phyloP scores from a whole-genome alignment of 345 rosid genomes.

The Isatis tinctoria region DNA sequence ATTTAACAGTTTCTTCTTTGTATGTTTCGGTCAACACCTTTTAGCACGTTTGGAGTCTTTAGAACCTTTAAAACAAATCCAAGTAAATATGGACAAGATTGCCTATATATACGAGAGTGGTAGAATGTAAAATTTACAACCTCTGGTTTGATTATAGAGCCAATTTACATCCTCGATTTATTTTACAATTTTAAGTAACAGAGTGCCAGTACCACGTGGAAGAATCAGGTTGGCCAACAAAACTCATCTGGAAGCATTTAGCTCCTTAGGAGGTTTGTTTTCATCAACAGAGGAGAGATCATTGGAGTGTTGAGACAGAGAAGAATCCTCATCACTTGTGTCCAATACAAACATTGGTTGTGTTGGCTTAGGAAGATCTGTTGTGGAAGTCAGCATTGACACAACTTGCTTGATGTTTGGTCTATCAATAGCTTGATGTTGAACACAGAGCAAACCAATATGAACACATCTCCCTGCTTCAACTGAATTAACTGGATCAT shows the following conservation, averaged over 20 bases:
- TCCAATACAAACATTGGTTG: slow-evolving; percentile 25
- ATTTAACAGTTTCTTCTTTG: not conserved
- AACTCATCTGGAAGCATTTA: slow-evolving; percentile 7
- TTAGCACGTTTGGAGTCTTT: not conserved
- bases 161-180: not conserved
- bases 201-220: not conserved
- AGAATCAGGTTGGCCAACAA: not conserved
- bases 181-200: not conserved
- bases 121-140: not conserved
- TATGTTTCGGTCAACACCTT: not conserved
- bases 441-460: slow-evolving; percentile 29
- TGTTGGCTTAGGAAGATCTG: slow-evolving; percentile 26
- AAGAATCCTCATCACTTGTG: slow-evolving; percentile 32
- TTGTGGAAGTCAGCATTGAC: slow-evolving; percentile 26
- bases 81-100: not conserved
- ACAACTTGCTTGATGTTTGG: slow-evolving; percentile 31
- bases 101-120: not conserved
- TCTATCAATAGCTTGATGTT: slow-evolving; percentile 32
- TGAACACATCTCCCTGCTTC: slow-evolving; percentile 33
- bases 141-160: not conserved
- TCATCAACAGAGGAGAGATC: slow-evolving; percentile 16
- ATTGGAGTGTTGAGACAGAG: slow-evolving; percentile 18
- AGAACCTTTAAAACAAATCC: not conserved
- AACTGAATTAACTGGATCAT: not conserved
- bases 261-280: slow-evolving; percentile 4